Conservation (phyloP, 2,329 filamentous ascomycete genomes). For the Fusarium circinatum region DNA sequence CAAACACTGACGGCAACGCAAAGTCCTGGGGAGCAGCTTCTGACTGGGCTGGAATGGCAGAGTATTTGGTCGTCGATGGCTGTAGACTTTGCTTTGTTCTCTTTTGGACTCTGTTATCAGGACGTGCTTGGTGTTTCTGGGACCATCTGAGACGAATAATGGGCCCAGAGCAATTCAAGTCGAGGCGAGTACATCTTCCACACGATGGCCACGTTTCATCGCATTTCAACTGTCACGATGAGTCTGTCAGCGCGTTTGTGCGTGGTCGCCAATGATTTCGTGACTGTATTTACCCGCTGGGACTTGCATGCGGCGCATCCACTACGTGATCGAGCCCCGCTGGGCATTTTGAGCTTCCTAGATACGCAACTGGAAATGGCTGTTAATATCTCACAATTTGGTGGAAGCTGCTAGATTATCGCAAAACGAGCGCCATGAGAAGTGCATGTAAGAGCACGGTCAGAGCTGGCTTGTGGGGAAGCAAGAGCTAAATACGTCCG, state of each 20-base stretch:
- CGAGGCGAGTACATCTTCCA: neutral
- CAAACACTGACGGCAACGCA: accelerated
- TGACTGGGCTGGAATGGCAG: accelerated
- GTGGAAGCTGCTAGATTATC: accelerated
- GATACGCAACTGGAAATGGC: accelerated
- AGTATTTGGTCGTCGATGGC: accelerated
- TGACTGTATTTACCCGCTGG: neutral
- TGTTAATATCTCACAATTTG: accelerated
- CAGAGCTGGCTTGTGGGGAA: neutral
- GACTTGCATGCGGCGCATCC: neutral
- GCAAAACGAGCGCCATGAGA: accelerated
- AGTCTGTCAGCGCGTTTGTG: neutral
- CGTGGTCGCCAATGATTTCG: accelerated
- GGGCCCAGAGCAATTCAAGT: neutral
- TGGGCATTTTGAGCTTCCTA: neutral
- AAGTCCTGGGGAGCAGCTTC: accelerated
- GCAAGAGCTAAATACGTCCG: neutral
- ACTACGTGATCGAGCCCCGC: neutral
- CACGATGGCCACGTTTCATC: neutral
- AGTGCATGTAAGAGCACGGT: neutral
- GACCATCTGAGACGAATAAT: neutral
- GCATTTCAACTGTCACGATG: neutral
- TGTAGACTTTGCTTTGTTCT: neutral
- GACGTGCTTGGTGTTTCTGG: neutral
- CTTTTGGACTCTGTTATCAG: accelerated